Evolutionary conservation across 1,139 yeast species (phyloP), one percentile per base, ranked within the genome.

Genomic region (Pichia sp.): DNA sequence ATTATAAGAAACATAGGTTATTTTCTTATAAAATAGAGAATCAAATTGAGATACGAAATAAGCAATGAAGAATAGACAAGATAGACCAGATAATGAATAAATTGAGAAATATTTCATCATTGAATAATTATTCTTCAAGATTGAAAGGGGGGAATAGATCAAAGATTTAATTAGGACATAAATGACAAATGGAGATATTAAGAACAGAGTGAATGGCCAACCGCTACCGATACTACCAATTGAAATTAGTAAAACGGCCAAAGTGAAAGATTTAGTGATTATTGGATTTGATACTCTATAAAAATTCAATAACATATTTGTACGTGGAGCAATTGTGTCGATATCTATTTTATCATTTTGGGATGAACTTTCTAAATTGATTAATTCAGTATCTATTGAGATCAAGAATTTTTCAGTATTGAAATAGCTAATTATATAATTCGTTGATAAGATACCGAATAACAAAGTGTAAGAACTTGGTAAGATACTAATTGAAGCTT

Each of bases 391-490:
- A 40, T 53, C 58, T 12, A 61, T 53, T 37, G 53, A 53, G n/a
- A 40, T 15, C 23, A 54, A 46, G 24, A 60, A 55, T 38, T 50
- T 52, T 42, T 56, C 59, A 32, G 59, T 58, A 34, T 60, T 58
- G 45, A 63, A 51, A 41, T 53, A 64, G 16, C 55, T 53, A 40
- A 76, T 59, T 2, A 77, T 65, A 41, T 65, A 60, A 4, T 78
- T 68, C 18, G 77, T 66, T 0, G 87, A 83, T 47, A 85, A 63
- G 9, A 83, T 73, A 32, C 75, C 70, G 49, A 82, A 71, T 55
- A 79, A 77, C 86, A 90, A 82, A 8, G 94, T 94, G 59, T 86
- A 78, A 0, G 90, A 72, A n/a, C 95, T 85, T 1, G 97, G 97
- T 39, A 92, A 69, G 42, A 87, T 73, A 8, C 94, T 85, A 1